Base-by-base conservation (phyloP, 169 alveolate species). In the Plasmodium billcollinsi region DNA sequence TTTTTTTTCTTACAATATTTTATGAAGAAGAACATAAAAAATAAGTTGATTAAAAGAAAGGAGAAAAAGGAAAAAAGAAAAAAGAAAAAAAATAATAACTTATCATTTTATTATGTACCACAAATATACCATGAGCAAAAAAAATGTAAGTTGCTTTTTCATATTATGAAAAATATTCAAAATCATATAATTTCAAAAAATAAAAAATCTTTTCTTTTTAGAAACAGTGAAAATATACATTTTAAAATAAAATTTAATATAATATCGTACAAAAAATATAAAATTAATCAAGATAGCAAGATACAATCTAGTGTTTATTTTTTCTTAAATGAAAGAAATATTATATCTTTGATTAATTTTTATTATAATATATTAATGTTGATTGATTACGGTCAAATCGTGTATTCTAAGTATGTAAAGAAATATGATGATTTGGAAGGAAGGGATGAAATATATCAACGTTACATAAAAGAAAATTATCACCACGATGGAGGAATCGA, bases 221-320 rank as follows among this genome's bases (percentile, higher is more conserved):
- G 0, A 39, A 39, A 5, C 5, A 39, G 5, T 5, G 47, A 39
- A 1, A 39, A 6, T 39, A 39, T 39, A 39, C 47, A 24, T 11
- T 62, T 62, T 14, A 20, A 62, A 21, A 29, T 66, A 66, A 66
- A 66, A 26, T 29, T 21, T 3, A 15, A 29, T n/a, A 66, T 33
- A 12, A 66, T n/a, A 12, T 39, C 74, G 8, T 66, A 29, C 3
- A 66, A 39, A 11, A 66, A 66, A 18, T 18, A 11, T 20, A 3
- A 3, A 9, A 54, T 12, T 5, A 54, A 18, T 54, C 6, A 14
- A 54, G 20, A 54, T 54, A 54, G 4, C 6, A 54, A 18, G 62
- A 54, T 11, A 54, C 24, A 71, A 2, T 71, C 67, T 8, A n/a
- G 61, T 15, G 24, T 71, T 71, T 71, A 71, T 24, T 8, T 71